Evolutionary conservation across 2,329 filamentous ascomycete species (phyloP).

Genomic region (Achaetomium macrosporum): DNA sequence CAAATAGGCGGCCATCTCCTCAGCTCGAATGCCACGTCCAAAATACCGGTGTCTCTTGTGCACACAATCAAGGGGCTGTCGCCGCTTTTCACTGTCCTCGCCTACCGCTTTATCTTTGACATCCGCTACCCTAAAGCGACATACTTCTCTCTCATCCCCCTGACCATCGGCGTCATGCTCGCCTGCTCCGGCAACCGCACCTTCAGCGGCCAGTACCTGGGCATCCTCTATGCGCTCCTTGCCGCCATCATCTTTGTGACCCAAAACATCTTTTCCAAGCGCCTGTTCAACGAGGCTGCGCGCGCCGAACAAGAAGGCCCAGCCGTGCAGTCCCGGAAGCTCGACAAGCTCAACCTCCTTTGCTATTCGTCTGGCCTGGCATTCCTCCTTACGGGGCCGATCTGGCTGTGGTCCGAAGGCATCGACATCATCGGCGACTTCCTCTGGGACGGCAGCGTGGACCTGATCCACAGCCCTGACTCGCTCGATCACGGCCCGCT

Average conservation of each 20-base stretch:
- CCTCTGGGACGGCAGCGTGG: conserved; percentile 71
- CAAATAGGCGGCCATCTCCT: conserved; percentile 91
- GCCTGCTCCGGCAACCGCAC: conserved; percentile 78
- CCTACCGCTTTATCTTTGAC: conserved; percentile 83
- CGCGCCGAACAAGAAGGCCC: conserved; percentile 71
- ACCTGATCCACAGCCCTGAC: conserved; percentile 52
- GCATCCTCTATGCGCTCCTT: conserved; percentile 81
- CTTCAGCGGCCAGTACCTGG: conserved; percentile 80
- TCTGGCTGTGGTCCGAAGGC: conserved; percentile 92
- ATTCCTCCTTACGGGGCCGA: conserved; percentile 78
- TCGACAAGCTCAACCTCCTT: conserved; percentile 93
- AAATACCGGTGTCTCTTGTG: conserved; percentile 93
- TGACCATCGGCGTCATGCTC: conserved; percentile 91
- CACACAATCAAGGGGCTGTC: conserved; percentile 98
- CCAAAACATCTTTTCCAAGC: conserved; percentile 98
- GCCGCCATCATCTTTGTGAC: conserved; percentile 95
- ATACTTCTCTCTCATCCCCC: conserved; percentile 81
- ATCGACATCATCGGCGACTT: conserved; percentile 71
- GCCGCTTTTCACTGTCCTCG: conserved; percentile 88
- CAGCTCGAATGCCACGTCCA: conserved; percentile 86
- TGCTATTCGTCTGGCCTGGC: conserved; percentile 96
- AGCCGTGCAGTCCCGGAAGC: conserved; percentile 61
- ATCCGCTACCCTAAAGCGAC: conserved; percentile 84
- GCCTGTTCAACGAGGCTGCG: conserved; percentile 91
- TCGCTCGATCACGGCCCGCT: conserved; percentile 70